Base-by-base conservation (phyloP, 164 flowering plant species). In the Macadamia tetraphylla region DNA sequence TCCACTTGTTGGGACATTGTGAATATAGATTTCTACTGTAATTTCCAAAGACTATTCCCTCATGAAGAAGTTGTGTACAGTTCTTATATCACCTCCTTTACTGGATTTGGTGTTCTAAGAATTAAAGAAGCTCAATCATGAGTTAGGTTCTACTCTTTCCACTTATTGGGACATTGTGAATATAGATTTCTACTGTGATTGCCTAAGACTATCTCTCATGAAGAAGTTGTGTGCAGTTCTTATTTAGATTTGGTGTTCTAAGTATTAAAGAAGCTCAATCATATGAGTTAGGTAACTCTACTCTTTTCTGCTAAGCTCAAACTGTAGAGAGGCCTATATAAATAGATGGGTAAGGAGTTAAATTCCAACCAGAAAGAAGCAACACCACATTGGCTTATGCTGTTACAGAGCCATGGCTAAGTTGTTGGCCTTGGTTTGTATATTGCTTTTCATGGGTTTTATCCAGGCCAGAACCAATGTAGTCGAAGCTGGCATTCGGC, bases 401-500 rank as follows among this genome's bases (percentile, higher is more conserved):
- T 40, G 46, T 51, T 48, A 23, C 23, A 61, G 70, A 40, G 13
- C 57, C 44, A 65, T 31, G 64, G 71, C 70, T 75, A 81, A 69
- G 74, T 64, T 66, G 60, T 9, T 61, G 18, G 63, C 52, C 9
- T 35, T 72, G 18, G 64, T 70, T 62, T 58, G 67, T 49, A 35
- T 75, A 30, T 18, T 75, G 49, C 23, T 73, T 66, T 71, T 71
- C 44, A 17, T 74, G 48, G 44, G 75, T 55, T 63, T 52, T 11
- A 3, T 51, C 31, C 66, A 62, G 30, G 63, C 44, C 10, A 18
- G 67, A 42, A 70, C 3, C 29, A 49, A 67, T 53, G 63, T 74
- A 11, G 74, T 65, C 67, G 69, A 57, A 63, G 83, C 75, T 7
- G 75, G 71, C 58, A 9, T 57, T 49, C 77, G 74, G 15, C 68